Base-by-base conservation (phyloP, 1,284 basidiomycete species). In the Termitomyces sp. region DNA sequence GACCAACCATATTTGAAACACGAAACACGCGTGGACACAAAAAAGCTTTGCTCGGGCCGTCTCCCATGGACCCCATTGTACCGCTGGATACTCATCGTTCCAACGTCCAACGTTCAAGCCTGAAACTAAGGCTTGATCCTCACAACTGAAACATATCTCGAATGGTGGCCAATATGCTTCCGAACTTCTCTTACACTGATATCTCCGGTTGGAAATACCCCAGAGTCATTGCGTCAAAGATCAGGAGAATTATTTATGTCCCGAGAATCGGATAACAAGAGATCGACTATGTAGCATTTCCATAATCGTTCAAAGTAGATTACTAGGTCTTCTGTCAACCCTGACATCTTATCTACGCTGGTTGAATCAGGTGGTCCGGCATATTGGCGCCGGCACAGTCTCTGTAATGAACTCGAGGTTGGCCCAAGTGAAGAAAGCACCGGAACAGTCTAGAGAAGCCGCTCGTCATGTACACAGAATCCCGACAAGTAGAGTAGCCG, bases 121-220 rank as follows among this genome's bases (percentile, higher is more conserved):
- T 34, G 31, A n/a, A 28, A 48, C 13, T 9, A 34, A 13, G 17
- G 28, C 17, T 39, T 3, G 38, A 15, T 15, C 13, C 7, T 43
- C 41, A 15, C 31, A 19, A 5, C 31, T n/a, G 45, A 34, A 24
- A 46, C 45, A 46, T 46, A 31, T 46, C 31, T 46, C 45, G 13
- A 21, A 34, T 24, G 31, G 21, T 15, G 30, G 7, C 31, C 5
- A 21, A 31, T 36, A 48, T 48, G 46, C 46, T 2, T 48, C 46
- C 46, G 46, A 42, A 42, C 5, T n/a, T 28, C 26, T 24, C 26
- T 34, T 19, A n/a, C 33, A n/a, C 33, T 38, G 24, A 49, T 49
- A 49, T 39, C 24, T 49, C 47, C 47, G 36, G 24, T 39, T 49
- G n/a, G 33, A 36, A 48, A n/a, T 46, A 36, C 34, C 33, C 46